Conservation (phyloP, 2,329 filamentous ascomycete genomes). For the Claviceps fusiformis region DNA sequence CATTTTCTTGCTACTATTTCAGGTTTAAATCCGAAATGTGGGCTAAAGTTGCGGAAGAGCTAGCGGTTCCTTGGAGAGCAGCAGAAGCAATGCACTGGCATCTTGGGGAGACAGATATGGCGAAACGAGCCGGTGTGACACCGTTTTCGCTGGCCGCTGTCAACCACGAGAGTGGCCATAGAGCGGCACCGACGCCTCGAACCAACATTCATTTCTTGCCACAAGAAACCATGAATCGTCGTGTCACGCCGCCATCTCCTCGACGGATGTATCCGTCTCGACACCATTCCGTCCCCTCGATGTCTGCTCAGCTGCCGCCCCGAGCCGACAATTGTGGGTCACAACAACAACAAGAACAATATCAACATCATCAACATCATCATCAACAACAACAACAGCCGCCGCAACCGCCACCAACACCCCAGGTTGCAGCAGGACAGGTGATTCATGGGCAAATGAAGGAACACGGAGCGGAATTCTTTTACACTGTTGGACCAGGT, state of each 20-base stretch:
- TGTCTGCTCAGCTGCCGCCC: slow-evolving; percentile 22
- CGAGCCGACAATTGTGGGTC: slow-evolving; percentile 10
- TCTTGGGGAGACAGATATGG: slow-evolving; percentile 87
- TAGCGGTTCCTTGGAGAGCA: slow-evolving; percentile 88
- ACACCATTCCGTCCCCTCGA: slow-evolving; percentile 18
- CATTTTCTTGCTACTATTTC: slow-evolving; percentile 25
- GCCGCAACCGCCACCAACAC: slow-evolving; percentile 14
- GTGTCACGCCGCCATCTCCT: slow-evolving; percentile 28
- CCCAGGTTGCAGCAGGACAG: slow-evolving; percentile 10
- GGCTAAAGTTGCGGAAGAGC: slow-evolving; percentile 88
- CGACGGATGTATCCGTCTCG: slow-evolving; percentile 25
- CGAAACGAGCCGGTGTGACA: slow-evolving; percentile 73
- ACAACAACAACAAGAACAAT: background rate
- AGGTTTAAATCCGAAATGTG: slow-evolving; percentile 98
- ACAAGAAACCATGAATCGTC: slow-evolving; percentile 31
- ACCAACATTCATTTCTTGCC: slow-evolving; percentile 31
- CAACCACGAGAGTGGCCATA: slow-evolving; percentile 30
- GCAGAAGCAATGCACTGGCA: slow-evolving; percentile 99
- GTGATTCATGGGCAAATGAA: slow-evolving; percentile 14
- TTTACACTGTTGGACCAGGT: slow-evolving; percentile 25
- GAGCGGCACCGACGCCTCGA: slow-evolving; percentile 25
- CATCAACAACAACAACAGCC: slow-evolving; percentile 14
- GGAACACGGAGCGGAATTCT: slow-evolving; percentile 16
- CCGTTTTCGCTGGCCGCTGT: slow-evolving; percentile 61
- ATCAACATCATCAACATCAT: background rate